phyloP scores from a whole-genome alignment of 2,329 filamentous ascomycete species.

The Colletotrichum orchidophilum region DNA sequence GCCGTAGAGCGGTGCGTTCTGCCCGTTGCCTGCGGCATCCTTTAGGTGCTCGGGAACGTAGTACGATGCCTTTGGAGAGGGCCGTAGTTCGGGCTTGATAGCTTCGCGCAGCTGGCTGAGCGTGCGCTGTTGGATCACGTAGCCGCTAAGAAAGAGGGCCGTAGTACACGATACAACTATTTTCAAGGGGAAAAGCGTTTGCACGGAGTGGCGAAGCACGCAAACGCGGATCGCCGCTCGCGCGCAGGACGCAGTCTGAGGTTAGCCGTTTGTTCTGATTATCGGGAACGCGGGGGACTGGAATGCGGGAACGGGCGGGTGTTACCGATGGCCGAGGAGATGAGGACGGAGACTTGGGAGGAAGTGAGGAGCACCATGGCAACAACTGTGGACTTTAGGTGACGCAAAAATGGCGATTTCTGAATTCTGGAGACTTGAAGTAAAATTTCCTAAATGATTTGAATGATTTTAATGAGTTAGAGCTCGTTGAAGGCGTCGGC shows the following conservation, averaged over 20 bases:
- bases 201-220: too few relatives aligned
- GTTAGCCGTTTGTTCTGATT: slow-evolving; percentile 5
- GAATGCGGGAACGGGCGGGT: slow-evolving; percentile 33
- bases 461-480: not conserved
- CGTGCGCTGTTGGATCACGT: slow-evolving; percentile 87
- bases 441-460: not conserved
- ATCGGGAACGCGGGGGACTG: slow-evolving; percentile 13
- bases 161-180: slow-evolving; percentile 80
- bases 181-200: slow-evolving; percentile 5
- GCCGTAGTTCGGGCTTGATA: slow-evolving; percentile 63
- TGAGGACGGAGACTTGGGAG: slow-evolving; percentile 74
- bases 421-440: not conserved
- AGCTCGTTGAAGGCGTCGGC: not conserved
- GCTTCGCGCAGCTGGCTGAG: slow-evolving; percentile 79
- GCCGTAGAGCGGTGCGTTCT: slow-evolving; percentile 35
- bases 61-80: slow-evolving; percentile 53
- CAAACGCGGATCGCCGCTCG: slow-evolving; percentile 6
- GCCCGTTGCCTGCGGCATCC: slow-evolving; percentile 47
- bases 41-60: slow-evolving; percentile 62
- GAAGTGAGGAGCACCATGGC: slow-evolving; percentile 68
- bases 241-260: slow-evolving; percentile 10
- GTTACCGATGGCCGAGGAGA: slow-evolving; percentile 72
- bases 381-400: not conserved
- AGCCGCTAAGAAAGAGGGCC: slow-evolving; percentile 88
- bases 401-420: not conserved